Conservation (phyloP, 2,329 filamentous ascomycete genomes). For the Pseudodiploospora longispora region DNA sequence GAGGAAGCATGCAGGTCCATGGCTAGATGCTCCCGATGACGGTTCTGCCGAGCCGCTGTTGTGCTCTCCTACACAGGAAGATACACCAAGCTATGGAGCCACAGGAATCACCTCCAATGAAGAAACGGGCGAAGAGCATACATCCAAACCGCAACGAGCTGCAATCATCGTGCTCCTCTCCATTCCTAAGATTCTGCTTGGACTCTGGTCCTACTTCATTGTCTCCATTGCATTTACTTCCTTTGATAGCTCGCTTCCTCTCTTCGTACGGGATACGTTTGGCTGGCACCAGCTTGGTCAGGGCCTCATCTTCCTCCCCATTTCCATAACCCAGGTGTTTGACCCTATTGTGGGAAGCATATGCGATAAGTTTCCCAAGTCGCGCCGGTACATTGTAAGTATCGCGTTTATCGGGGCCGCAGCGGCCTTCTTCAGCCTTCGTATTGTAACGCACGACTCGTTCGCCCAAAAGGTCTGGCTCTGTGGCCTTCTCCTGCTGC, state of each 20-base stretch:
- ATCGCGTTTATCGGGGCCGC: not conserved
- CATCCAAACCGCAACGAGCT: not conserved
- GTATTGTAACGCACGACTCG: not conserved
- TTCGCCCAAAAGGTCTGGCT: not conserved
- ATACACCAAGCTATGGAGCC: not conserved
- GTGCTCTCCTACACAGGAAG: not conserved
- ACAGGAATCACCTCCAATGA: not conserved
- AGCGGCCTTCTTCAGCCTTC: not conserved
- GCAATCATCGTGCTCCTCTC: not conserved
- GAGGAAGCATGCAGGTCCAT: not conserved
- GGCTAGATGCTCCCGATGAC: not conserved
- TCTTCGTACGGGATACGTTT: not conserved
- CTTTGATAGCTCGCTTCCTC: not conserved
- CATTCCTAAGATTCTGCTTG: not conserved
- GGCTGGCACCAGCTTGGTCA: not conserved
- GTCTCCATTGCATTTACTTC: not conserved
- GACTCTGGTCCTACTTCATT: not conserved
- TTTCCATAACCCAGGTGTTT: not conserved
- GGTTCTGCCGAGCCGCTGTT: not conserved
- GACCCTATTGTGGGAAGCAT: not conserved
- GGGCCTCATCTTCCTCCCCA: conserved; percentile 1
- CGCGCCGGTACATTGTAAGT: not conserved
- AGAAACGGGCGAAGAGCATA: not conserved
- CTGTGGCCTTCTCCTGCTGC: not conserved
- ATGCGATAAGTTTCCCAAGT: not conserved